phyloP scores from a whole-genome alignment of 2,329 filamentous ascomycete species.

The Rhynchosporium agropyri region DNA sequence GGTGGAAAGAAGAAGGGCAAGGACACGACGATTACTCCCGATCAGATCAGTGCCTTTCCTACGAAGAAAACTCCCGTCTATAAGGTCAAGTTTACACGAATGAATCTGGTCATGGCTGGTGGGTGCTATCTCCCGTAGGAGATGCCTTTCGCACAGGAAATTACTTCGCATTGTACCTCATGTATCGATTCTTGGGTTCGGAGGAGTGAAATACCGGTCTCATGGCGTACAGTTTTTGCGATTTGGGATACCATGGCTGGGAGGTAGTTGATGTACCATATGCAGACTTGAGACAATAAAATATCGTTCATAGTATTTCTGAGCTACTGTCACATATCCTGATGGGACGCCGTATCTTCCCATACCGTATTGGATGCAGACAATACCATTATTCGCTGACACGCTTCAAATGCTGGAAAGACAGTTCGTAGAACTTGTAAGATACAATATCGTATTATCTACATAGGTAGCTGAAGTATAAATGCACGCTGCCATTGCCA shows the following conservation, averaged over 20 bases:
- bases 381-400: too few relatives aligned
- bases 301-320: background rate
- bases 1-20: slow-evolving; percentile 76
- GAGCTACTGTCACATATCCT: too few relatives aligned
- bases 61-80: slow-evolving; percentile 97
- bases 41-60: slow-evolving; percentile 92
- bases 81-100: slow-evolving; percentile 89
- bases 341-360: too few relatives aligned
- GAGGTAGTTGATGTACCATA: background rate
- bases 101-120: slow-evolving; percentile 90
- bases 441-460: too few relatives aligned
- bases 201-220: background rate
- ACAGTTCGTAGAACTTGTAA: too few relatives aligned
- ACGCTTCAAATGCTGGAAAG: too few relatives aligned
- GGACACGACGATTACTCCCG: slow-evolving; percentile 85
- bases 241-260: slow-evolving; percentile 4
- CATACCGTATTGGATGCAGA: too few relatives aligned
- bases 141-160: background rate
- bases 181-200: background rate
- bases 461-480: too few relatives aligned
- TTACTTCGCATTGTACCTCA: background rate
- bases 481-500: background rate
- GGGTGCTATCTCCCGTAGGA: slow-evolving; percentile 57
- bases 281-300: background rate
- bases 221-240: slow-evolving; percentile 4